phyloP scores from a whole-genome alignment of 116 monocot genomes.

The Phalaenopsis hybrid region DNA sequence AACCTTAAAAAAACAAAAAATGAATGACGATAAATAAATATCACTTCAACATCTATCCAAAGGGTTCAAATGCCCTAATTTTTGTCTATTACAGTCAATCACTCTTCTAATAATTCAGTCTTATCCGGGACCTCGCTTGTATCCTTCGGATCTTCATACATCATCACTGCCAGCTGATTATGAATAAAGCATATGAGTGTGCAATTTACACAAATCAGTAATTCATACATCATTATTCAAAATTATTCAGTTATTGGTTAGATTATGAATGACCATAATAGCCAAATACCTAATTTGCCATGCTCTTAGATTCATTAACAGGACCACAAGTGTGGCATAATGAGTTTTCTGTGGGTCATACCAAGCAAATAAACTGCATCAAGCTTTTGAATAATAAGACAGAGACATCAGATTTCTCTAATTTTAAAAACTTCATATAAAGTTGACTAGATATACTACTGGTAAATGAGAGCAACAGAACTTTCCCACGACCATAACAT shows the following conservation, averaged over 20 bases:
- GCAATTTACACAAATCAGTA: constrained; percentile 9
- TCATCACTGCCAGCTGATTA: constrained; percentile 45
- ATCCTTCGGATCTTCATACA: constrained; percentile 34
- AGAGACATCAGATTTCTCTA: background rate
- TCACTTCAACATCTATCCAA: background rate
- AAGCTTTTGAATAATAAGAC: background rate
- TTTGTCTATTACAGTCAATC: background rate
- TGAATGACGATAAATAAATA: background rate
- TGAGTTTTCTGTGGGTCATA: background rate
- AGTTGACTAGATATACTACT: background rate
- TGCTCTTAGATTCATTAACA: background rate
- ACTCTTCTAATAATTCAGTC: constrained; percentile 7
- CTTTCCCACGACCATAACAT: background rate
- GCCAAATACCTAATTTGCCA: background rate
- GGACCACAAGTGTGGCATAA: background rate
- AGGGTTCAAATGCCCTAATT: constrained; percentile 1
- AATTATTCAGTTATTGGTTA: background rate
- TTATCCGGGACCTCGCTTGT: constrained; percentile 9
- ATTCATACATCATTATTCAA: constrained; percentile 4
- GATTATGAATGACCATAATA: background rate
- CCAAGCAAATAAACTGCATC: background rate
- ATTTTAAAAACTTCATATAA: background rate
- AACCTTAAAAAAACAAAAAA: background rate
- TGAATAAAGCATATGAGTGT: constrained; percentile 34
- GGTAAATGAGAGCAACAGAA: background rate